Evolutionary conservation across 202 grass and related monocot genomes (phyloP), one percentile per base, ranked within the genome.

Genomic region (Panicum virgatum): DNA sequence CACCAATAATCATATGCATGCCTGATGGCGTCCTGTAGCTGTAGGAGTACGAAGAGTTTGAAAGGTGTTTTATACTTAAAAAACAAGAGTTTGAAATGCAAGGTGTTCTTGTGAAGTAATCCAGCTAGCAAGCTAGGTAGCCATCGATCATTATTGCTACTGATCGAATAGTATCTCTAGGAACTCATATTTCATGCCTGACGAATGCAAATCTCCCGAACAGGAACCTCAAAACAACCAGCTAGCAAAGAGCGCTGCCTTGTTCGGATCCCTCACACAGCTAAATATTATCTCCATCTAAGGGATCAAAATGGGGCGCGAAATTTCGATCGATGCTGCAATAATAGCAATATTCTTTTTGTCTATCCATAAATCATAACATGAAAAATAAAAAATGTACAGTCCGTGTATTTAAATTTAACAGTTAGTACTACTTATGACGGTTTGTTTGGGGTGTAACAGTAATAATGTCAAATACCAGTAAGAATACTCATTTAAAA

Each of bases 111-210:
- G 50, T n/a, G 52, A 56, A 23, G 52, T 56, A 56, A 56, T 56
- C 20, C n/a, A 45, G 65, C 38, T 68, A 42, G 42, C n/a, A 9
- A 34, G 1, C 32, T 34, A 34, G 32, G 32, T 34, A 34, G 32
- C 0, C 32, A 34, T 34, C 32, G 25, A 30, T 53, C 50, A 39
- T 26, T 5, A 57, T 12, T 42, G 11, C 50, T 30, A 42, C 12
- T 37, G 30, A 50, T 34, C 32, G 32, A 34, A 3, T 30, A 32
- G 6, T 30, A 32, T 25, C 25, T 32, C 39, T 67, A 44, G 36
- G 76, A 45, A 78, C 44, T 80, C 20, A 71, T 63, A 85, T 89
- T 89, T 84, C 82, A 89, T 89, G 87, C 64, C 77, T 14, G 19
- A 3, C 10, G 63, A 46, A 14, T n/a, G 39, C 56, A n/a, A n/a